Base-by-base conservation (phyloP, 768 basidiomycete species). In the Pholiota conissans region DNA sequence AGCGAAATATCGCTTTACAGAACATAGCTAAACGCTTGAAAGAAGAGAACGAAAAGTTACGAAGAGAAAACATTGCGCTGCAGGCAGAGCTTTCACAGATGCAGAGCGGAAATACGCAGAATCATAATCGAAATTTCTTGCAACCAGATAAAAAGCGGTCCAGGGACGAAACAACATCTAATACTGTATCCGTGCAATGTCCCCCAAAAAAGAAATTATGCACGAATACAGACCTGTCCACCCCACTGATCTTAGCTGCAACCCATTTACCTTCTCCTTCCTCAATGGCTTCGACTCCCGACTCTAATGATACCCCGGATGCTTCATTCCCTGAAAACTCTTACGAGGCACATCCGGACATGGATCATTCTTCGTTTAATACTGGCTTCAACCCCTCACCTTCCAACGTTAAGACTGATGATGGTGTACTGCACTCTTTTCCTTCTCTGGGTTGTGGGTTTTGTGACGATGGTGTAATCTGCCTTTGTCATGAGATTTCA, bases 1-100 rank as follows among this genome's bases (percentile, higher is more conserved):
- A 94, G 69, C 85, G 91, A 55, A 93, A 90, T 66, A 84, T 94
- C 49, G 90, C 90, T 46, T 76, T 95, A 20, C 93, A 94, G 71
- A 85, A 80, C 52, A 83, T 91, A 53, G 91, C 90, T 13, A 93
- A 92, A 73, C 84, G 85, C 29, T 80, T 91, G 56, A 94, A 93
- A 72, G 91, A 92, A 63, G 93, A 95, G 69, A 95, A 95, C 62
- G 89, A 92, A 52, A 74, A 74, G 14, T 79, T 94, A 16, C 83
- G 84, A 50, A 74, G 76, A 59, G 90, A 93, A 72, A 93, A 93
- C 64, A 61, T 69, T 26, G 64, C 73, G 8, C 79, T 93, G 28
- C 84, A 80, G 67, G 80, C 82, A 32, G 82, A 71, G 62, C 64
- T 86, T 1, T 62, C 72, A 9, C 71, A 70, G 37, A 63, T 79